Evolutionary conservation across 768 basidiomycete species (phyloP).

Genomic region (Termitomyces sp.): DNA sequence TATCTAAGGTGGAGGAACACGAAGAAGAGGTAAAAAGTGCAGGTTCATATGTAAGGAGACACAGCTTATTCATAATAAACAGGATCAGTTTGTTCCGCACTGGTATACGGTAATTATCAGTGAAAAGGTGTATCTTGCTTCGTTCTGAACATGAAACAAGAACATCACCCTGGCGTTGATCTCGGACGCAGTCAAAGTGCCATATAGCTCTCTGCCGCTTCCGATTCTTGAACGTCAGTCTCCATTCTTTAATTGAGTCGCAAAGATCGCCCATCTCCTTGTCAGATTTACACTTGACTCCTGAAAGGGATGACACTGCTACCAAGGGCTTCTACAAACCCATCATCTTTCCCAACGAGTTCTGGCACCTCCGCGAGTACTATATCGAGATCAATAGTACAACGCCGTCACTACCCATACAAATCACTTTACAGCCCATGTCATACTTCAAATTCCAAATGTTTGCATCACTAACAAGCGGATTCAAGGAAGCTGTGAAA

Average conservation of each 20-base stretch:
- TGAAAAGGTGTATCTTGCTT: neutral
- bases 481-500: constrained; percentile 84
- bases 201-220: constrained; percentile 49
- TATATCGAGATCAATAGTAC: constrained; percentile 84
- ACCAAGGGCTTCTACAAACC: constrained; percentile 76
- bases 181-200: constrained; percentile 57
- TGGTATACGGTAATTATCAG: constrained; percentile 65
- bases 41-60: neutral
- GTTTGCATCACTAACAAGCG: constrained; percentile 76
- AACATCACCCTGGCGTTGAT: constrained; percentile 87
- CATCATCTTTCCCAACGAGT: constrained; percentile 89
- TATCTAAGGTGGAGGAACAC: constrained; percentile 31
- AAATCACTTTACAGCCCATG: constrained; percentile 81
- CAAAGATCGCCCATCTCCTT: constrained; percentile 9
- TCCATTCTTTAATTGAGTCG: neutral
- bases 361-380: constrained; percentile 85
- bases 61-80: neutral
- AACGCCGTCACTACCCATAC: constrained; percentile 70
- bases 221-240: constrained; percentile 58
- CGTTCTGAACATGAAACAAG: constrained; percentile 26
- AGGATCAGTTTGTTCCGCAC: constrained; percentile 68
- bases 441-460: constrained; percentile 84
- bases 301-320: constrained; percentile 56
- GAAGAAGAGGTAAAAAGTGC: constrained; percentile 44
- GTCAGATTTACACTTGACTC: constrained; percentile 60